phyloP scores from a whole-genome alignment of 257 asterid species.

The Verbena officinalis region DNA sequence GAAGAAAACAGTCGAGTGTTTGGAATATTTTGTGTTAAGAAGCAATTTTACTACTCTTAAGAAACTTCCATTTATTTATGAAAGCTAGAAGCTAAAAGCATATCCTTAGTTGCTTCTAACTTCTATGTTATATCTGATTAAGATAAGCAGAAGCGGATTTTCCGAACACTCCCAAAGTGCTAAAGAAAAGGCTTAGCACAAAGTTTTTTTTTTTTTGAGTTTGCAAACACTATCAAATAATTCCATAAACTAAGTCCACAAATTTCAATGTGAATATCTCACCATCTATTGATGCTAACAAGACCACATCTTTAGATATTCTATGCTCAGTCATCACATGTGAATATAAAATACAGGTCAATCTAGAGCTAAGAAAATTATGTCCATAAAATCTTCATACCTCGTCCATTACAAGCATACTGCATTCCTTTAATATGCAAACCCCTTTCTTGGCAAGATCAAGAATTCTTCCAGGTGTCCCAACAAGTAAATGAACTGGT shows the following conservation, averaged over 20 bases:
- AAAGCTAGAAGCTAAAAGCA: too few relatives aligned
- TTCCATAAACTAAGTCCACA: neutral
- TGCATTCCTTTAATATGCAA: slow-evolving; percentile 57
- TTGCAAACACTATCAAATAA: neutral
- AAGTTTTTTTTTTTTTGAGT: too few relatives aligned
- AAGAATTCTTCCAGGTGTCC: slow-evolving; percentile 85
- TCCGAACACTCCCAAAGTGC: too few relatives aligned
- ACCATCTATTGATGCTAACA: slow-evolving; percentile 2
- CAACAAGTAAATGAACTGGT: slow-evolving; percentile 78
- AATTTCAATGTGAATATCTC: neutral
- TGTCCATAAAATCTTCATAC: slow-evolving; percentile 35
- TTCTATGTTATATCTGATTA: too few relatives aligned
- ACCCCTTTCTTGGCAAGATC: slow-evolving; percentile 73
- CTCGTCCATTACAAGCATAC: slow-evolving; percentile 81
- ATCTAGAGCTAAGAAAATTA: slow-evolving; percentile 9
- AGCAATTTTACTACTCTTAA: too few relatives aligned
- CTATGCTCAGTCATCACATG: slow-evolving; percentile 6
- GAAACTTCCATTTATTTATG: too few relatives aligned
- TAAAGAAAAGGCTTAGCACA: too few relatives aligned
- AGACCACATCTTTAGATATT: slow-evolving; percentile 2
- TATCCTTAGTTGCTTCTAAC: too few relatives aligned
- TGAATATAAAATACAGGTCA: neutral
- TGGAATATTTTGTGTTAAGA: too few relatives aligned
- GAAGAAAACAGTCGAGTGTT: too few relatives aligned
- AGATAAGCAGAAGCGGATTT: too few relatives aligned